Evolutionary conservation across 441 rosid species (phyloP).

Genomic region (Melastoma candidum): DNA sequence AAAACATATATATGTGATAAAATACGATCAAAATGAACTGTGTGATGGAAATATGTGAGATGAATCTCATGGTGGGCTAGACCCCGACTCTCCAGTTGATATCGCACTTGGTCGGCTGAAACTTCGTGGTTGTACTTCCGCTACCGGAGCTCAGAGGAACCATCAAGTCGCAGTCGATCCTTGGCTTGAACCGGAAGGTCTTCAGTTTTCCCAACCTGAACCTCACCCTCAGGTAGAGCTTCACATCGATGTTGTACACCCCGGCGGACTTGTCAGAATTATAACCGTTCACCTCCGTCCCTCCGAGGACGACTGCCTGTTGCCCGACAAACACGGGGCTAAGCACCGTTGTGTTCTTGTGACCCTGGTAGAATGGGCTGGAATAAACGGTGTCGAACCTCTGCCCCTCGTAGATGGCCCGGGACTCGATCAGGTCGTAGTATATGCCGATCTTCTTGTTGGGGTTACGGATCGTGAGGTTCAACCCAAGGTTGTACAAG

Average conservation of each 20-base stretch:
- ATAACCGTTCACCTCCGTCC: conserved; percentile 18
- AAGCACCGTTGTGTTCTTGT: conserved; percentile 3
- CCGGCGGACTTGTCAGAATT: conserved; percentile 27
- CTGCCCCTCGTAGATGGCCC: conserved; percentile 8
- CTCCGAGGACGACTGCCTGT: conserved; percentile 24
- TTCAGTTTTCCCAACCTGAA: conserved; percentile 51
- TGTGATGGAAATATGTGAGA: conserved; percentile 16
- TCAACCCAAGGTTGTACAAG: conserved; percentile 6
- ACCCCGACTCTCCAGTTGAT: neutral
- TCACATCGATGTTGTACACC: conserved; percentile 41
- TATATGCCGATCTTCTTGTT: conserved; percentile 10
- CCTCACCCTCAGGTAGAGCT: conserved; percentile 45
- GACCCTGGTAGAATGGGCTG: conserved; percentile 9
- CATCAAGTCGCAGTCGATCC: conserved; percentile 48
- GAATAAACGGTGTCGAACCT: neutral
- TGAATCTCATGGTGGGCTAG: conserved; percentile 36
- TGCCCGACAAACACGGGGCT: conserved; percentile 7
- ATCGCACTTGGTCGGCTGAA: conserved; percentile 4
- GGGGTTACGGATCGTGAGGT: conserved; percentile 6
- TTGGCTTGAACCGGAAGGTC: conserved; percentile 40
- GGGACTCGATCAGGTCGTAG: conserved; percentile 4
- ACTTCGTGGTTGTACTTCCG: conserved; percentile 14
- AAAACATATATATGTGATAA: no score
- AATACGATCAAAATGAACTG: no score
- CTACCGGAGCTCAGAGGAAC: conserved; percentile 30